Conservation (phyloP, 305 asterid genomes). For the Solanum hybrid region DNA sequence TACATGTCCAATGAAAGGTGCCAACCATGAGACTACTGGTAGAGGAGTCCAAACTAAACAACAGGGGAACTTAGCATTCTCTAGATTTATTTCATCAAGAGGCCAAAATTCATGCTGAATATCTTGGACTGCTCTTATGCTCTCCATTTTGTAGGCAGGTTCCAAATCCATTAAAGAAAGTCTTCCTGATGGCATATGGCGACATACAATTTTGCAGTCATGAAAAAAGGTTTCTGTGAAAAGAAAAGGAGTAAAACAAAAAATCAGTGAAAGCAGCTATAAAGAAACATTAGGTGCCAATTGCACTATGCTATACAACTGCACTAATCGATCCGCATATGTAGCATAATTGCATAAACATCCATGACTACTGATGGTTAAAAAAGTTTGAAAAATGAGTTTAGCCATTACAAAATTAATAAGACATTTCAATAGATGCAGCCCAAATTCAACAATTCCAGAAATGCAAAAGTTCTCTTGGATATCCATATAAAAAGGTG, state of each 20-base stretch:
- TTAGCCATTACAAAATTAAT: neutral
- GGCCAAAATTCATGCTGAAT: constrained; percentile 71
- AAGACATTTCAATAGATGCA: neutral
- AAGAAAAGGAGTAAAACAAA: neutral
- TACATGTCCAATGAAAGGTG: constrained; percentile 91
- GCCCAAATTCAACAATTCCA: neutral
- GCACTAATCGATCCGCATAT: neutral
- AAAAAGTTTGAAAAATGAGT: neutral
- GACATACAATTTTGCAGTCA: constrained; percentile 19
- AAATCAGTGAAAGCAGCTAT: neutral
- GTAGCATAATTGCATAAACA: neutral
- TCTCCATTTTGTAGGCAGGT: constrained; percentile 26
- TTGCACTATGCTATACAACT: neutral
- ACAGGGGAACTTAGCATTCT: constrained; percentile 69
- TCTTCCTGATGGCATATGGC: constrained; percentile 23
- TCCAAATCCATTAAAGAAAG: constrained; percentile 43
- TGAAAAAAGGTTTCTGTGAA: neutral
- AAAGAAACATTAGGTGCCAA: neutral
- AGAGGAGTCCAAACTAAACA: constrained; percentile 90
- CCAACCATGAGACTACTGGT: constrained; percentile 94
- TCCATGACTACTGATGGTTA: neutral
- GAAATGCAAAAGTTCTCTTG: neutral
- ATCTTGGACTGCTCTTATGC: constrained; percentile 8
- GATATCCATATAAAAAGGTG: neutral
- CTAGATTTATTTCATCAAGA: constrained; percentile 50